These are phyloP conservation scores for Backusella macrospora DNA, from an alignment of 192 early-diverging fungal species.

Conservation along the genomic window DNA sequence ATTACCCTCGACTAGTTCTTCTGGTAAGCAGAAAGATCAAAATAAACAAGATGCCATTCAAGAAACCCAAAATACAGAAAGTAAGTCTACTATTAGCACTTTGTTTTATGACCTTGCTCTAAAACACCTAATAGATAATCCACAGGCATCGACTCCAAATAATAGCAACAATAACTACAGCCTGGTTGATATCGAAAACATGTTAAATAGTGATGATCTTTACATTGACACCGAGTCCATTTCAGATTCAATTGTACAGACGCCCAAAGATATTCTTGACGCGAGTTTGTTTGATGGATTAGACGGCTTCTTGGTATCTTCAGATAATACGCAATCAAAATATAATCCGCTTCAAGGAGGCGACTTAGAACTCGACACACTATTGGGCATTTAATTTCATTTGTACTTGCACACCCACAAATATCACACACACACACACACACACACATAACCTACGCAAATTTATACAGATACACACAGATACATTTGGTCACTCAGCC, in stretches of 20 bases:
- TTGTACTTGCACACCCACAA: too few species aligned
- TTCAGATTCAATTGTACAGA: neutral
- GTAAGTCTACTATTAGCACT: neutral
- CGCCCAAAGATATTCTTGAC: neutral
- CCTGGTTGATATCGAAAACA: neutral
- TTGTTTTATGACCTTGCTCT: too few species aligned
- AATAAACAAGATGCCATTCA: neutral
- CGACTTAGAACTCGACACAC: neutral
- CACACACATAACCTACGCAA: too few species aligned
- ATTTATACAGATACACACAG: too few species aligned
- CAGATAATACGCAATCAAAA: neutral
- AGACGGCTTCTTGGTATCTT: neutral
- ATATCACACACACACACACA: too few species aligned
- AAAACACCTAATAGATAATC: neutral
- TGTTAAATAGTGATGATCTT: neutral
- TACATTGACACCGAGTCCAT: conserved; percentile 2
- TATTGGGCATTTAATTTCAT: neutral
- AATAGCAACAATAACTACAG: neutral
- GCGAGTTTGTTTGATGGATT: neutral
- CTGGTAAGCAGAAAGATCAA: neutral
- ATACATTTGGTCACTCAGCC: too few species aligned
- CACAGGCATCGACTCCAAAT: neutral
- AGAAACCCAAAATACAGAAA: neutral
- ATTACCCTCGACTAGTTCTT: conserved; percentile 8
- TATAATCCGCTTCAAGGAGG: conserved; percentile 6